phyloP scores from a whole-genome alignment of 2,329 filamentous ascomycete species.

The Diaporthe aspalathi region DNA sequence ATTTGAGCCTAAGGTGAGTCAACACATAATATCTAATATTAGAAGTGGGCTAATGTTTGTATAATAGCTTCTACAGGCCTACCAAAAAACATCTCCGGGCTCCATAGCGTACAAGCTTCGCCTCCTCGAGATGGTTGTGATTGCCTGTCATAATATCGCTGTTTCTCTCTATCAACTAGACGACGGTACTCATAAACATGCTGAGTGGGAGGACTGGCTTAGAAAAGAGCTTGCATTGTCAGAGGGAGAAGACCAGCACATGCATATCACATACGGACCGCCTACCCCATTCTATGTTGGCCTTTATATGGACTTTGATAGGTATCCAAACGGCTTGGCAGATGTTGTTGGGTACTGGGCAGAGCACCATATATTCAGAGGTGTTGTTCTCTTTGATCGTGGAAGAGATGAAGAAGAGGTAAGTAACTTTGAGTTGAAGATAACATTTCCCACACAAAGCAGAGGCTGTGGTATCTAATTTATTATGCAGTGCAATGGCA shows the following conservation, averaged over 20 bases:
- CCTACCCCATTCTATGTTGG: conserved; percentile 1
- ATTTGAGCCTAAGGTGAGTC: not conserved
- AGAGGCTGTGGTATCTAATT: not conserved
- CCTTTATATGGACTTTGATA: not conserved
- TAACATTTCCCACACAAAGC: no score
- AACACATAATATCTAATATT: not conserved
- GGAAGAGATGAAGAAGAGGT: conserved; percentile 27
- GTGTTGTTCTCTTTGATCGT: conserved; percentile 19
- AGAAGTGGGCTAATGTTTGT: not conserved
- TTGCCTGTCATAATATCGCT: conserved; percentile 8
- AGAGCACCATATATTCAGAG: conserved; percentile 11
- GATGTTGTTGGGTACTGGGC: conserved; percentile 16
- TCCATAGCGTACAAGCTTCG: conserved; percentile 4
- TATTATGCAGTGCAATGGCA: not conserved
- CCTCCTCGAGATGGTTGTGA: conserved; percentile 6
- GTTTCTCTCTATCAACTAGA: conserved; percentile 8
- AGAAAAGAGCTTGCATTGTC: not conserved
- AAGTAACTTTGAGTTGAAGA: not conserved
- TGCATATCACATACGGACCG: not conserved
- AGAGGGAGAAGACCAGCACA: no score
- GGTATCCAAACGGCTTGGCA: conserved; percentile 1
- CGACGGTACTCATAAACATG: conserved; percentile 5
- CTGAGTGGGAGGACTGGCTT: conserved; percentile 3
- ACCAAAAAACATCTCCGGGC: not conserved
- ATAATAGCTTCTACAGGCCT: conserved; percentile 6